phyloP scores from a whole-genome alignment of 192 early-diverging fungal species.

The Mortierella hygrophila region DNA sequence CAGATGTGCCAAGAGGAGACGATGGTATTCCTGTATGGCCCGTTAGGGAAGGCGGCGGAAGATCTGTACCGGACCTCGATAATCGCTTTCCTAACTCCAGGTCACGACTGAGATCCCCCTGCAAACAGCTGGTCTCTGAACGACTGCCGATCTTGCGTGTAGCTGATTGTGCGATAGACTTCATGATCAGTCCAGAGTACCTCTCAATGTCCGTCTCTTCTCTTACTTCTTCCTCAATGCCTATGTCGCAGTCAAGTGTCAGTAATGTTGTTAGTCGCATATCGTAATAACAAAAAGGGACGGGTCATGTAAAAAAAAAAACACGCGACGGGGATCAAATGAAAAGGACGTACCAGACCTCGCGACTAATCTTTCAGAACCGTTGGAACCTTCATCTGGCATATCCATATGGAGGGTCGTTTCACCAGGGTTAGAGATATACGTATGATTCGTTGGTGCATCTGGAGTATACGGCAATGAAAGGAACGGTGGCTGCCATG shows the following conservation, averaged over 20 bases:
- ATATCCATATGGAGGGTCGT: not conserved
- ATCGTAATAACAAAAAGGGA: not conserved
- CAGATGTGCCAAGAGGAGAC: not conserved
- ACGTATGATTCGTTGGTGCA: not conserved
- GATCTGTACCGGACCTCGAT: not conserved
- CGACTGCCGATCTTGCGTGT: not conserved
- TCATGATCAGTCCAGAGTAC: slow-evolving; percentile 28
- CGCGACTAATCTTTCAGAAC: no score
- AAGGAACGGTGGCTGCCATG: not conserved
- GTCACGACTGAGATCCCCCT: not conserved
- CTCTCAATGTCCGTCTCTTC: slow-evolving; percentile 32
- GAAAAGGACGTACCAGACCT: not conserved
- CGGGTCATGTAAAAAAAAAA: not conserved
- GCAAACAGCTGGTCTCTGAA: not conserved
- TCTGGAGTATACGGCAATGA: not conserved
- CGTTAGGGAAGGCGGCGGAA: not conserved
- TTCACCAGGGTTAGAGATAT: not conserved
- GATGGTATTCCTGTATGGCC: not conserved
- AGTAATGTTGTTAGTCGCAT: not conserved
- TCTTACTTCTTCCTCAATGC: not conserved
- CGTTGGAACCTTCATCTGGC: not conserved
- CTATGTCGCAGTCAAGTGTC: not conserved
- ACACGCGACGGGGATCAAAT: no score
- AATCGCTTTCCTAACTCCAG: not conserved
- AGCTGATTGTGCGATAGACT: not conserved